A percentile compares a stretch with the other conserved stretches of the same genome.
These are phyloP conservation scores for Meyerozyma elateridarum DNA, from an alignment of 1,139 yeast genomes.

Conservation along the genomic window DNA sequence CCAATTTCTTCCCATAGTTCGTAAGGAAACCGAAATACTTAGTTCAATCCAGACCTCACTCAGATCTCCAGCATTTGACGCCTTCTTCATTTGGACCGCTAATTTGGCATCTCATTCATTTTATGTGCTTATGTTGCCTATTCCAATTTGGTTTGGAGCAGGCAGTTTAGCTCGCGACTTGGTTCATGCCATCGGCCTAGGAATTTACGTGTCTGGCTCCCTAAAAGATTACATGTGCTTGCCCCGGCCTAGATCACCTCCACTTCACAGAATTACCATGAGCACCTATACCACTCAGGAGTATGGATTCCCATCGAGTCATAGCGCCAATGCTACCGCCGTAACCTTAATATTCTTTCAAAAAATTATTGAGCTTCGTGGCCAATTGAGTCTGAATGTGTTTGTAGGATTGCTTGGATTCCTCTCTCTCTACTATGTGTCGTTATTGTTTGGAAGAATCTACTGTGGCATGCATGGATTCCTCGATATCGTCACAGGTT, in stretches of 20 bases:
- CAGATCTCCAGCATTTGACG: constrained; percentile 55
- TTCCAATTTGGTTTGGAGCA: constrained; percentile 82
- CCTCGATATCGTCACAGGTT: constrained; percentile 67
- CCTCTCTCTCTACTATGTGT: constrained; percentile 48
- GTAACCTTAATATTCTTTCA: constrained; percentile 51
- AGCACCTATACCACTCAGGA: constrained; percentile 85
- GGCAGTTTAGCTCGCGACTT: constrained; percentile 59
- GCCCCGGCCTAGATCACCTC: constrained; percentile 92
- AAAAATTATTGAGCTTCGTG: constrained; percentile 16
- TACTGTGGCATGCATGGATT: constrained; percentile 99
- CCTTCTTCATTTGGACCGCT: constrained; percentile 85
- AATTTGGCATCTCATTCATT: constrained; percentile 91
- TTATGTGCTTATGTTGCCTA: constrained; percentile 82
- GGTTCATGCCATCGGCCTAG: constrained; percentile 74
- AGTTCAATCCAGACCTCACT: constrained; percentile 50
- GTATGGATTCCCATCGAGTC: constrained; percentile 93
- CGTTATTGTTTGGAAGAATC: constrained; percentile 73
- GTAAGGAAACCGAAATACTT: constrained; percentile 62
- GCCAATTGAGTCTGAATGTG: constrained; percentile 9
- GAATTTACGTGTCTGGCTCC: constrained; percentile 75
- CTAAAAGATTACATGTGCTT: constrained; percentile 82
- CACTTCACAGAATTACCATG: constrained; percentile 84
- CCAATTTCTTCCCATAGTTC: constrained; percentile 51
- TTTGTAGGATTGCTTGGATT: constrained; percentile 11
- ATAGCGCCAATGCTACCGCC: constrained; percentile 87